These are phyloP conservation scores for Porcisia deanei DNA, from an alignment of 208 protist genomes.

Conservation along the genomic window DNA sequence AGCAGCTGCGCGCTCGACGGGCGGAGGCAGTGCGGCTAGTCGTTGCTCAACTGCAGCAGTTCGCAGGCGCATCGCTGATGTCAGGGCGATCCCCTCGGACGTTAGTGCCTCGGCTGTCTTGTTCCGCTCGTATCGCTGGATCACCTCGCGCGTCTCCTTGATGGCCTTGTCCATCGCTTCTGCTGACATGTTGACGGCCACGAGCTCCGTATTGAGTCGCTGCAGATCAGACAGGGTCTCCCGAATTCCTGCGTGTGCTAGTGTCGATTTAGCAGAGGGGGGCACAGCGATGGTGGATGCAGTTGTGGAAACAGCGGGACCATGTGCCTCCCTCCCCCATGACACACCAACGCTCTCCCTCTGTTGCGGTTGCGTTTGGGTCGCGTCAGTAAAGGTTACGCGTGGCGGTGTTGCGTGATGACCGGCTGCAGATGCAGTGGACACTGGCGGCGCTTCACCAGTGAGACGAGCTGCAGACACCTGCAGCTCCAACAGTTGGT, in stretches of 20 bases:
- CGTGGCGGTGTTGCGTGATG: too few relatives aligned
- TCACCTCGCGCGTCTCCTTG: conserved; percentile 55
- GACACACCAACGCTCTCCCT: conserved; percentile 16
- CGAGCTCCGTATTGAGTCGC: conserved; percentile 63
- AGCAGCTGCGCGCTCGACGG: background rate
- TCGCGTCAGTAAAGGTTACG: background rate
- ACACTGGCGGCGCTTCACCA: conserved; percentile 7
- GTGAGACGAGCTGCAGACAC: conserved; percentile 36
- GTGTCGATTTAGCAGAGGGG: too few relatives aligned
- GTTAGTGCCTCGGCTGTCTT: conserved; percentile 39
- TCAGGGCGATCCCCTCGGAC: conserved; percentile 57
- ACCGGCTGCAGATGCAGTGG: background rate
- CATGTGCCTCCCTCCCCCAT: background rate
- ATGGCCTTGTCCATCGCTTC: conserved; percentile 82
- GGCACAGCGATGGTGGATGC: background rate
- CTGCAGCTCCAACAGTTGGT: conserved; percentile 71
- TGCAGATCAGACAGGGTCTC: conserved; percentile 54
- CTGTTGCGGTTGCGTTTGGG: background rate
- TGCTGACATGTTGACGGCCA: conserved; percentile 60
- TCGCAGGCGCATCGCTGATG: conserved; percentile 48
- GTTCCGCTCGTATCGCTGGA: conserved; percentile 56
- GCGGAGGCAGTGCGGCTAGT: conserved; percentile 34
- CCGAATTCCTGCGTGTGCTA: conserved; percentile 35
- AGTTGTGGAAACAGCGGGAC: background rate
- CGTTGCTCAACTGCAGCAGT: conserved; percentile 67